These are phyloP conservation scores for Blastobotrys apis DNA, from an alignment of 1,139 yeast genomes.

Conservation along the genomic window DNA sequence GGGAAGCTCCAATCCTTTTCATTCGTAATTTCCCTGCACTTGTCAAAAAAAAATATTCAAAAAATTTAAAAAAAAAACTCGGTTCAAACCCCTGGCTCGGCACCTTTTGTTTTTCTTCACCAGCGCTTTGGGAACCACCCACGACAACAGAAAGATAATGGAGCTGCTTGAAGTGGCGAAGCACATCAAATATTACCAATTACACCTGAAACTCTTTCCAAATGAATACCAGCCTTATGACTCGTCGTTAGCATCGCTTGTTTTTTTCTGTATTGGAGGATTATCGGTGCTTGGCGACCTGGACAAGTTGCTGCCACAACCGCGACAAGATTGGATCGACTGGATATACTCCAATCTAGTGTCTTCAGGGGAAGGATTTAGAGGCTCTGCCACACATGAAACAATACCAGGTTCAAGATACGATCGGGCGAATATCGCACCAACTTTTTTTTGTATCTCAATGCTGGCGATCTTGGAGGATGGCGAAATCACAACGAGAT, in stretches of 20 bases:
- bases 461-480: slow-evolving; percentile 47
- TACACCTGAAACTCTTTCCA: slow-evolving; percentile 37
- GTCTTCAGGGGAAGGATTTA: slow-evolving; percentile 46
- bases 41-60: too few relatives aligned
- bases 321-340: slow-evolving; percentile 37
- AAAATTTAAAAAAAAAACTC: too few relatives aligned
- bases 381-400: slow-evolving; percentile 50
- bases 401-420: slow-evolving; percentile 33
- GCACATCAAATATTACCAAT: slow-evolving; percentile 30
- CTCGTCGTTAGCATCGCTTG: slow-evolving; percentile 59
- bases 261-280: slow-evolving; percentile 65
- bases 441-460: slow-evolving; percentile 48
- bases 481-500: slow-evolving; percentile 33
- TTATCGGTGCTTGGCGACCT: slow-evolving; percentile 44
- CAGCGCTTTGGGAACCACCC: not conserved
- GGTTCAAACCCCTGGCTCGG: too few relatives aligned
- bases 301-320: slow-evolving; percentile 21
- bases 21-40: too few relatives aligned
- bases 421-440: slow-evolving; percentile 60
- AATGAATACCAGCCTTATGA: slow-evolving; percentile 41
- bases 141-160: not conserved
- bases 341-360: slow-evolving; percentile 49
- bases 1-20: too few relatives aligned
- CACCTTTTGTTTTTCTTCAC: not conserved
- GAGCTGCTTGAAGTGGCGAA: slow-evolving; percentile 10